phyloP scores from a whole-genome alignment of 139 green algal species.

The Pleodorina starrii region DNA sequence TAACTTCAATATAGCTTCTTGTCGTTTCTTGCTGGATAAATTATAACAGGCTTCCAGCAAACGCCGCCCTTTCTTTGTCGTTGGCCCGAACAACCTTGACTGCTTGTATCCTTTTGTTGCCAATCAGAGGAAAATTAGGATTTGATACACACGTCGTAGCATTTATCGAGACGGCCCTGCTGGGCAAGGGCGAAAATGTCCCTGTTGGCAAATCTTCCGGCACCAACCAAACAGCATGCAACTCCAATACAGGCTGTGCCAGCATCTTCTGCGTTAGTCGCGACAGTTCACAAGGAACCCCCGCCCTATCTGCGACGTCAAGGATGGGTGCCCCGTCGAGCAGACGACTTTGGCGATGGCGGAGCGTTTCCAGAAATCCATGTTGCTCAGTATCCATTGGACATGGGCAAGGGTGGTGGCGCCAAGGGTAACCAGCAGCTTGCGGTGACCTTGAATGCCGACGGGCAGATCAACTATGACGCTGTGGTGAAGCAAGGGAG shows the following conservation, averaged over 20 bases:
- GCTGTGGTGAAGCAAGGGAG: conserved; percentile 87
- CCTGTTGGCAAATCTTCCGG: conserved; percentile 38
- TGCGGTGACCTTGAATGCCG: conserved; percentile 82
- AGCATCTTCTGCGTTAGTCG: conserved; percentile 4
- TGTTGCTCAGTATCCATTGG: conserved; percentile 93
- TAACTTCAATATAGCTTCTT: too few species aligned
- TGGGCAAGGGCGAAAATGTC: conserved; percentile 24
- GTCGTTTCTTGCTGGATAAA: not conserved
- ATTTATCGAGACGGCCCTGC: not conserved
- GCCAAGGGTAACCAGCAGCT: conserved; percentile 71
- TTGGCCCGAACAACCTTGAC: not conserved
- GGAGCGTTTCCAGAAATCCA: conserved; percentile 94
- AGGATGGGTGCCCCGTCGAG: conserved; percentile 82
- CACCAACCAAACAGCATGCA: conserved; percentile 45
- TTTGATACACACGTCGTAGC: not conserved
- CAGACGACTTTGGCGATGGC: conserved; percentile 93
- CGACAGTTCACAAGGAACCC: conserved; percentile 58
- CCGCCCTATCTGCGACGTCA: conserved; percentile 81
- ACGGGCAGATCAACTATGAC: conserved; percentile 92
- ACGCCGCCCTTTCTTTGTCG: not conserved
- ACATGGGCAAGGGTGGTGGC: conserved; percentile 84
- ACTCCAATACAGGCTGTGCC: conserved; percentile 5
- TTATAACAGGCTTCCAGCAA: too few species aligned
- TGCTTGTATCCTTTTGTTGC: too few species aligned
- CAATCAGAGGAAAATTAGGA: too few species aligned